Percentiles rank a stretch among this genome's conserved stretches.
Conservation (phyloP, 306 rosid genomes). For the Ormosia emarginata region DNA sequence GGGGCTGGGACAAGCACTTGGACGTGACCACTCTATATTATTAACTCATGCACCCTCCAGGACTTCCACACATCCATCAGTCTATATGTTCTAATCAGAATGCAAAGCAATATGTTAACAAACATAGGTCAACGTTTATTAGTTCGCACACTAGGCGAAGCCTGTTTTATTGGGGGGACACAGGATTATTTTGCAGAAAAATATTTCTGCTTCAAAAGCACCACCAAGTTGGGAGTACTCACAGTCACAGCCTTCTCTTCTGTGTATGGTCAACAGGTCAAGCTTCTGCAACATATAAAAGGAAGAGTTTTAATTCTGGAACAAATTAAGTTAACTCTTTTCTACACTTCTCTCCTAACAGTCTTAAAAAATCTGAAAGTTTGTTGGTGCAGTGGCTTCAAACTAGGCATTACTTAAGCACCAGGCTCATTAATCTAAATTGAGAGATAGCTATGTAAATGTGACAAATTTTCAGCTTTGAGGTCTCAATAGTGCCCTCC, state of each 20-base stretch:
- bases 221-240: background rate
- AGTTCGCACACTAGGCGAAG: background rate
- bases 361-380: conserved; percentile 9
- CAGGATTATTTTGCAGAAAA: background rate
- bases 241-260: background rate
- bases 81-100: background rate
- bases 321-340: background rate
- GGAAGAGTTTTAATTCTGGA: background rate
- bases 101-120: background rate
- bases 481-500: background rate
- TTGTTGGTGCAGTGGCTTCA: conserved; percentile 8
- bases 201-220: background rate
- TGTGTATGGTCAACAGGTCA: background rate
- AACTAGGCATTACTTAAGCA: background rate
- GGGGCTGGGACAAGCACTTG: too few species aligned
- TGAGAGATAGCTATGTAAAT: background rate
- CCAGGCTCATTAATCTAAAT: background rate
- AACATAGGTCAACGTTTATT: background rate
- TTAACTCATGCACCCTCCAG: too few species aligned
- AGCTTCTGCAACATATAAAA: background rate
- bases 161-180: too few species aligned
- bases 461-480: background rate
- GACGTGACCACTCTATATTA: too few species aligned
- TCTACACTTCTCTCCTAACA: conserved; percentile 14
- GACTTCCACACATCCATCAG: background rate